These are phyloP conservation scores for Rhizophagus clarus DNA, from an alignment of 192 early-diverging fungal genomes.

Conservation along the genomic window DNA sequence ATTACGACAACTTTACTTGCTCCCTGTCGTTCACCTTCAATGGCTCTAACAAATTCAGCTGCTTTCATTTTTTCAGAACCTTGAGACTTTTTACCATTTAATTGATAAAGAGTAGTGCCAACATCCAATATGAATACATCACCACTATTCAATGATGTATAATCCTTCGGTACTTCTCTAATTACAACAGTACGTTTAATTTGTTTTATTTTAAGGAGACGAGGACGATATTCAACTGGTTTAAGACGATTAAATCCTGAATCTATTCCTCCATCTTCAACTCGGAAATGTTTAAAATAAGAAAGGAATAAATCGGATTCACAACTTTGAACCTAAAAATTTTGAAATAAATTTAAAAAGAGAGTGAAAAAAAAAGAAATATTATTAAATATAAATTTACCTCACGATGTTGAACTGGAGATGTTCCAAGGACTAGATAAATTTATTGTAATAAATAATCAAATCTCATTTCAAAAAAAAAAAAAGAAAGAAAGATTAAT, in stretches of 20 bases:
- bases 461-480: not conserved
- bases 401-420: slow-evolving; percentile 78
- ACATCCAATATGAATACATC: slow-evolving; percentile 79
- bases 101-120: slow-evolving; percentile 67
- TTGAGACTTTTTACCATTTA: slow-evolving; percentile 63
- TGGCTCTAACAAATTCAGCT: slow-evolving; percentile 60
- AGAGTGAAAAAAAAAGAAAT: not conserved
- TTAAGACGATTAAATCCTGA: slow-evolving; percentile 75
- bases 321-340: slow-evolving; percentile 57
- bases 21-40: slow-evolving; percentile 65
- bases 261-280: slow-evolving; percentile 67
- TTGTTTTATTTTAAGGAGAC: slow-evolving; percentile 60
- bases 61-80: slow-evolving; percentile 74
- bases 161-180: slow-evolving; percentile 57
- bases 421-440: slow-evolving; percentile 57
- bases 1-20: slow-evolving; percentile 58
- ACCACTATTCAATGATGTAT: slow-evolving; percentile 61
- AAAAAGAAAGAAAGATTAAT: not conserved
- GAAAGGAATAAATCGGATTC: slow-evolving; percentile 69
- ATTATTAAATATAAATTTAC: slow-evolving; percentile 4
- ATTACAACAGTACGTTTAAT: slow-evolving; percentile 56
- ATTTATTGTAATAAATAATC: not conserved
- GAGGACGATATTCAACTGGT: slow-evolving; percentile 42
- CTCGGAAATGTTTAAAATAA: slow-evolving; percentile 63
- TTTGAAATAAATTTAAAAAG: not conserved